Evolutionary conservation across 169 alveolate species (phyloP), one percentile per base, ranked within the genome.

Genomic region (Cryptosporidium ryanae): DNA sequence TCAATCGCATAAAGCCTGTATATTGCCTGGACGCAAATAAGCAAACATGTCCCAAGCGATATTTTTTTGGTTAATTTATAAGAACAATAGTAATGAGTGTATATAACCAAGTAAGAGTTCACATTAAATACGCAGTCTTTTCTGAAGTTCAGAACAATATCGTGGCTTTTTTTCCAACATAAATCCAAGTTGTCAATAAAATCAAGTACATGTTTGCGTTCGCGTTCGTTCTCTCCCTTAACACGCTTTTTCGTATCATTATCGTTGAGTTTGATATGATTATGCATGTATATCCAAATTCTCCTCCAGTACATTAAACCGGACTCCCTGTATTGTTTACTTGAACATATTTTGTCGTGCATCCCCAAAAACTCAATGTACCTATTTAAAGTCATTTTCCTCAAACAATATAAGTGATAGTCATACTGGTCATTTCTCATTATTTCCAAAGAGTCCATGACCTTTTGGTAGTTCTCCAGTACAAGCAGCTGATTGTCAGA

Each of bases 371-470:
- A 92, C 25, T 93, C 64, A 18, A 92, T 64, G 57, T 93, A 94
- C 44, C 96, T 66, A 32, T 91, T 92, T 61, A 94, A 38, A 66
- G 94, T 94, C 82, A 91, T 90, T 82, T 94, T 94, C 66, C 97
- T 91, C 68, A 94, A 81, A 44, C 95, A 94, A 92, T 94, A 96
- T 46, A 92, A 90, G 82, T 96, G 97, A 82, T 95, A 95, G 82
- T 96, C 98, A 66, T 91, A 92, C 84, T 95, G 93, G 66, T 96
- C 98, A 70, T 94, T 96, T 59, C 65, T 90, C 93, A 96, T 94
- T 46, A 93, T 95, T 49, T 90, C 91, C 66, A 94, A 90, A 48
- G 95, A 96, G 59, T 93, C 94, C 34, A 93, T 83, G n/a, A 95
- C 91, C 27, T 87, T 92, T 70, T 91, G 83, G 82, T 93, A 95